phyloP scores from a whole-genome alignment of 805 yeast species.

The Teunomyces panamensis region DNA sequence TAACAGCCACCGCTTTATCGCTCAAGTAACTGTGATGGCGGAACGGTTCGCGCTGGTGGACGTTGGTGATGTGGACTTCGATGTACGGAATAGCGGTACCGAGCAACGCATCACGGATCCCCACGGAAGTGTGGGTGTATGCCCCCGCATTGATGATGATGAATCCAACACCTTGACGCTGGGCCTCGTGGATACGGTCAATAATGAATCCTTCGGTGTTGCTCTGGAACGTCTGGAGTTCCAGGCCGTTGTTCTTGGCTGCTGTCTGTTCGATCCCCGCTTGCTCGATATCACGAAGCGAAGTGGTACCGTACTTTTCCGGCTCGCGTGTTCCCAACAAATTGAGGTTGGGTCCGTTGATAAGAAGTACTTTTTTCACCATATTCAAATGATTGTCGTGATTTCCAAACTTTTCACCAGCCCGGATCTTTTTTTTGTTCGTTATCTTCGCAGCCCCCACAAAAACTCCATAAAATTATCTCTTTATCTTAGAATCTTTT shows the following conservation, averaged over 20 bases:
- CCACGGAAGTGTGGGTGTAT: slow-evolving; percentile 51
- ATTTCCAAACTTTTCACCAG: neutral
- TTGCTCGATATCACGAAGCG: slow-evolving; percentile 41
- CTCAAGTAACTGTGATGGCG: slow-evolving; percentile 48
- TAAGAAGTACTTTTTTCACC: slow-evolving; percentile 42
- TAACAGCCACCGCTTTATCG: slow-evolving; percentile 48
- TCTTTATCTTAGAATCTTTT: too few relatives aligned
- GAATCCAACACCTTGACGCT: slow-evolving; percentile 39
- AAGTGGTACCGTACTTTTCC: slow-evolving; percentile 48
- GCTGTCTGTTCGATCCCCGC: slow-evolving; percentile 35
- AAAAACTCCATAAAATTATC: too few relatives aligned
- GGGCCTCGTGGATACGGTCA: slow-evolving; percentile 48
- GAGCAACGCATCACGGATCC: slow-evolving; percentile 47
- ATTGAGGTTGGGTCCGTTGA: slow-evolving; percentile 51
- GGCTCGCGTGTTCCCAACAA: slow-evolving; percentile 50
- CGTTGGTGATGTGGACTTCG: slow-evolving; percentile 51
- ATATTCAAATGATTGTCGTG: slow-evolving; percentile 11
- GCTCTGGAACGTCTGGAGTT: slow-evolving; percentile 36
- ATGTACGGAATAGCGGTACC: slow-evolving; percentile 49
- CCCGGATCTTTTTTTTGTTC: too few relatives aligned
- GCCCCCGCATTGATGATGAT: slow-evolving; percentile 53
- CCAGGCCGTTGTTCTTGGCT: slow-evolving; percentile 28
- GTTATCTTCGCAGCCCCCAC: too few relatives aligned
- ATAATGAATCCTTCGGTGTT: slow-evolving; percentile 47
- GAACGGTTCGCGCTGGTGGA: slow-evolving; percentile 50